Evolutionary conservation across 2,329 filamentous ascomycete genomes (phyloP).

Genomic region (Neocatenulostroma microsporum): DNA sequence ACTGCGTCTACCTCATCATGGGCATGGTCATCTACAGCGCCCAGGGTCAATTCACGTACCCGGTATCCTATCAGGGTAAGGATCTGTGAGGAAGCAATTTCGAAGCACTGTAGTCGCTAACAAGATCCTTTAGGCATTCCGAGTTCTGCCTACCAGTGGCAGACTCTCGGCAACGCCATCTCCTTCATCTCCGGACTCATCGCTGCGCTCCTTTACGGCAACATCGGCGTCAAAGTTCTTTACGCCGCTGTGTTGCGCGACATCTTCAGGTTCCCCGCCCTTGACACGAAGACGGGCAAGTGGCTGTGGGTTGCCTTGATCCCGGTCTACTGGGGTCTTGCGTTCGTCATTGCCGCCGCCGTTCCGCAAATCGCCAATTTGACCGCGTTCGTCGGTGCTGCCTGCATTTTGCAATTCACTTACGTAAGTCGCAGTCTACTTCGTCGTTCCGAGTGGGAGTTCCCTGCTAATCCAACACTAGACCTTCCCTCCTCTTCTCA

Average conservation of each 20-base stretch:
- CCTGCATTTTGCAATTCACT: constrained; percentile 52
- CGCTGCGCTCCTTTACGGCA: constrained; percentile 35
- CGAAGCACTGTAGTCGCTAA: too few relatives aligned
- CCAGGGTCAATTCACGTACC: constrained; percentile 42
- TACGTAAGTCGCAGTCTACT: constrained; percentile 47
- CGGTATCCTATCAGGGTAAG: constrained; percentile 33
- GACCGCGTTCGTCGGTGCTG: constrained; percentile 43
- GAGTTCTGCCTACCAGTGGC: constrained; percentile 30
- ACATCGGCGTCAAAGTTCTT: constrained; percentile 42
- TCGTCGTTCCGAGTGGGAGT: too few relatives aligned
- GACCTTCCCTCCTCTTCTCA: constrained; percentile 45
- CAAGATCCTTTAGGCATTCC: too few relatives aligned
- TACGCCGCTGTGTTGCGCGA: constrained; percentile 49
- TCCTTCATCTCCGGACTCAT: constrained; percentile 32
- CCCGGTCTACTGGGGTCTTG: constrained; percentile 51
- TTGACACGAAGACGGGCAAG: constrained; percentile 45
- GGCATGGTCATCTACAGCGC: constrained; percentile 42
- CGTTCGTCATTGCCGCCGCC: constrained; percentile 48
- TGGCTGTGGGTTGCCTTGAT: constrained; percentile 44
- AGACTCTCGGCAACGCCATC: constrained; percentile 37
- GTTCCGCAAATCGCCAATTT: constrained; percentile 40
- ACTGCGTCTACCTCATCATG: constrained; percentile 41
- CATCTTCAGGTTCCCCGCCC: constrained; percentile 42
- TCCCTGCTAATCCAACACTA: too few relatives aligned
- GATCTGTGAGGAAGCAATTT: too few relatives aligned